Evolutionary conservation across 495 filamentous ascomycete species (phyloP).

Genomic region (Annulohypoxylon maeteangense): DNA sequence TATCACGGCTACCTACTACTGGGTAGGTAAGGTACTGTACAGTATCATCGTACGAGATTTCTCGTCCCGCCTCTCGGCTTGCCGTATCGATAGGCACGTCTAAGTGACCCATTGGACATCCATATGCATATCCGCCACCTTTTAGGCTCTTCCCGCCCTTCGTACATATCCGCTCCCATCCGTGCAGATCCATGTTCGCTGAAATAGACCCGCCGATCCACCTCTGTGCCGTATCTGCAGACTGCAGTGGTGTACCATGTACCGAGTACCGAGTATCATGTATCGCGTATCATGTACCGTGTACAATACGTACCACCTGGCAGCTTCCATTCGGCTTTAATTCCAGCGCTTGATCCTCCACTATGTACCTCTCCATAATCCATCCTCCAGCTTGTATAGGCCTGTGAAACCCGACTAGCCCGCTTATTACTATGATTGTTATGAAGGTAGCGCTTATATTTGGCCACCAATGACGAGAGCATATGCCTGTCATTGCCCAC

Average conservation of each 20-base stretch:
- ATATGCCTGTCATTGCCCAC: constrained; percentile 28
- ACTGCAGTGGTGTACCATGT: constrained; percentile 33
- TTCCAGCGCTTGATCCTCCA: constrained; percentile 18
- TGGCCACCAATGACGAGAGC: constrained; percentile 15
- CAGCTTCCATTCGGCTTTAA: constrained; percentile 26
- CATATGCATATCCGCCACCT: constrained; percentile 44
- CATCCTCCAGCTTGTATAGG: constrained; percentile 16
- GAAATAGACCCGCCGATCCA: constrained; percentile 41
- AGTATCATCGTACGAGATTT: constrained; percentile 26
- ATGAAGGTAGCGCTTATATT: constrained; percentile 20
- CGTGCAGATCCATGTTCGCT: constrained; percentile 47
- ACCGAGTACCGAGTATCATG: constrained; percentile 3
- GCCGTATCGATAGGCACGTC: constrained; percentile 34
- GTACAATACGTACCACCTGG: neutral
- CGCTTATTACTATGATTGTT: constrained; percentile 15
- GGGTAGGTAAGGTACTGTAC: no score
- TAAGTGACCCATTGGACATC: constrained; percentile 38
- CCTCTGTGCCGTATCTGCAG: constrained; percentile 41
- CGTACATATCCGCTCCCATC: constrained; percentile 48
- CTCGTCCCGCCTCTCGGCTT: constrained; percentile 29
- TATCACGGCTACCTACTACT: constrained; percentile 11
- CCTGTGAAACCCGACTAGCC: constrained; percentile 24
- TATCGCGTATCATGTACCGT: constrained; percentile 12
- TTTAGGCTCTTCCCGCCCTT: constrained; percentile 48
- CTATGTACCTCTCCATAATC: no score